A percentile compares a stretch with the other conserved stretches of the same genome.
These are phyloP conservation scores for Tubosaeta sp. DNA, from an alignment of 768 basidiomycete species.

Conservation along the genomic window DNA sequence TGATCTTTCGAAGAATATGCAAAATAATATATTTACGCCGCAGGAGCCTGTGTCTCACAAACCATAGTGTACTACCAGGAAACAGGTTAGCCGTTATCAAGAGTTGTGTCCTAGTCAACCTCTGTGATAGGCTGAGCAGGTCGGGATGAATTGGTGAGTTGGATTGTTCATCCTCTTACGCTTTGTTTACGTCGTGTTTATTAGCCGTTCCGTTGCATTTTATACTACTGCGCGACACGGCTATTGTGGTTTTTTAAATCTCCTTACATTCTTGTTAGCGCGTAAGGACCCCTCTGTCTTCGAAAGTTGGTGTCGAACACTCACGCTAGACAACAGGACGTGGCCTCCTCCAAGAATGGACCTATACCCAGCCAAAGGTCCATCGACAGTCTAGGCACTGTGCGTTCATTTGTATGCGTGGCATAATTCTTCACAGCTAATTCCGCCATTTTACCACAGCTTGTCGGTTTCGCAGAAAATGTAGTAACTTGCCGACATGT, in stretches of 20 bases:
- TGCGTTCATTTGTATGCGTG: conserved; percentile 29
- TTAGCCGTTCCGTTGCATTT: conserved; percentile 73
- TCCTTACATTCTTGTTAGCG: conserved; percentile 37
- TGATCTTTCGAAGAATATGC: conserved; percentile 78
- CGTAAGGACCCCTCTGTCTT: conserved; percentile 63
- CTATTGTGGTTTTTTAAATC: background rate
- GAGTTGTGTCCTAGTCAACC: background rate
- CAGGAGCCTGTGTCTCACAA: background rate
- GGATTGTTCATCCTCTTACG: background rate
- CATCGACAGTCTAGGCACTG: conserved; percentile 57
- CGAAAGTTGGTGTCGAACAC: conserved; percentile 46
- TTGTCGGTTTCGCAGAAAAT: conserved; percentile 56
- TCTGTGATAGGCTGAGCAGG: conserved; percentile 62
- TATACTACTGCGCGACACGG: conserved; percentile 67
- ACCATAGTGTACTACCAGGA: conserved; percentile 78
- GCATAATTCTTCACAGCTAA: conserved; percentile 4
- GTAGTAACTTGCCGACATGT: conserved; percentile 63
- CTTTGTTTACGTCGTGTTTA: background rate
- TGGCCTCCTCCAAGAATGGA: conserved; percentile 42
- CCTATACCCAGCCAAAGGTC: conserved; percentile 67
- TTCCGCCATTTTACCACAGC: conserved; percentile 22
- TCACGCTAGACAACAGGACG: conserved; percentile 41
- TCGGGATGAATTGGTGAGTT: conserved; percentile 66
- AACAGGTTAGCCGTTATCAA: conserved; percentile 48
- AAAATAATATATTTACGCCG: conserved; percentile 25